Evolutionary conservation across 2,329 filamentous ascomycete species (phyloP), one percentile per base, ranked within the genome.

Genomic region (Triangularia verruculosa): DNA sequence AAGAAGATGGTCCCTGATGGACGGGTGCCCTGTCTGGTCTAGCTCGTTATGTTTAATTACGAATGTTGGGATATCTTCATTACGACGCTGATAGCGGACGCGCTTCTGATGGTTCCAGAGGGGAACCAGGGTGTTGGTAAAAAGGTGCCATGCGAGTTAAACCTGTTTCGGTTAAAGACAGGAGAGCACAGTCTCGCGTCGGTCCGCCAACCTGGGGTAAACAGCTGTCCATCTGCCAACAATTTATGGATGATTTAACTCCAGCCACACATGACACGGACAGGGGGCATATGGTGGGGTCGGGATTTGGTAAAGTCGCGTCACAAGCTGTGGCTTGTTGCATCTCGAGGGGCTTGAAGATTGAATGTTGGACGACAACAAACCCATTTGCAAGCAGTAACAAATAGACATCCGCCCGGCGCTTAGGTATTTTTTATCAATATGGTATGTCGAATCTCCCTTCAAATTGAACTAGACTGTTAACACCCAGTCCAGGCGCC

Each of bases 401-500:
- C 55, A 24, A 27, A 15, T 61, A 58, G 61, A 22, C 61, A 64
- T 57, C 28, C n/a, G 32, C 54, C 25, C 58, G 53, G 58, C 39
- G 51, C 62, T 65, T 66, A 51, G 13, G 25, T 66, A 63, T 22
- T 52, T 25, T 17, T 1, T 25, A 61, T 63, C 27, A 57, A 56
- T 56, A 72, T 72, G 70, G 70, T 72, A 66, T 56, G 66, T 17
- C n/a, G n/a, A 15, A 27, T 0, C 6, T 12, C 5, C 2, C 8
- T 8, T 30, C 13, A 5, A 9, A 17, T 47, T 7, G 5, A 17
- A 30, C n/a, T 34, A 3, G 20, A 13, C 22, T 57, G 6, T 57
- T 67, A n/a, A 70, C 53, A 9, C 17, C 7, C 2, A 6, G n/a
- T 22, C 2, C 11, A 74, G 73, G 66, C 71, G 25, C 70, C 70